These are phyloP conservation scores for Volvox carteri DNA, from an alignment of 163 green algal species.

Conservation along the genomic window DNA sequence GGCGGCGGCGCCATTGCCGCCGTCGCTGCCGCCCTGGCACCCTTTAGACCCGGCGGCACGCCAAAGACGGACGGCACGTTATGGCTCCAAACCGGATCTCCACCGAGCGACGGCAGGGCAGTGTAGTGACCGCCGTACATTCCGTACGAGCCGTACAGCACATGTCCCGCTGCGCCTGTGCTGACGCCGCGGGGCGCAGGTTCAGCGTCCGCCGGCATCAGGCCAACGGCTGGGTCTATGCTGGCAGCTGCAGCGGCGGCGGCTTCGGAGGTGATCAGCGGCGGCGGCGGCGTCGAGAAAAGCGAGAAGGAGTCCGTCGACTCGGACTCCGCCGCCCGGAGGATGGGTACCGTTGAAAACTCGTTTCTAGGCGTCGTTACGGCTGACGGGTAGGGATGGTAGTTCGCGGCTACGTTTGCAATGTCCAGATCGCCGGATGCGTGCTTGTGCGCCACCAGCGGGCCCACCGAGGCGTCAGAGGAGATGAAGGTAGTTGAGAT, in stretches of 20 bases:
- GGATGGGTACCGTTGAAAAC: too few species aligned
- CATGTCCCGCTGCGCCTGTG: background rate
- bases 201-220: too few species aligned
- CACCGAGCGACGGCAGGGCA: background rate
- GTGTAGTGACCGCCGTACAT: too few species aligned
- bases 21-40: background rate
- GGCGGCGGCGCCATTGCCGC: slow-evolving; percentile 6
- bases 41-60: too few species aligned
- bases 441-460: slow-evolving; percentile 53
- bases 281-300: slow-evolving; percentile 53
- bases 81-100: slow-evolving; percentile 34
- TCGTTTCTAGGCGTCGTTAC: too few species aligned
- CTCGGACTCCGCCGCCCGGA: background rate
- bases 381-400: slow-evolving; percentile 30
- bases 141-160: slow-evolving; percentile 29
- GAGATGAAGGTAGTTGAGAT: slow-evolving; percentile 20
- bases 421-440: slow-evolving; percentile 48
- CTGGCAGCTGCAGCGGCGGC: background rate
- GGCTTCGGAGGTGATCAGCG: slow-evolving; percentile 1
- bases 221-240: background rate
- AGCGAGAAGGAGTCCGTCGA: slow-evolving; percentile 41
- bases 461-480: background rate
- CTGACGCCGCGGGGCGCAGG: background rate
- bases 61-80: slow-evolving; percentile 16
- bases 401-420: slow-evolving; percentile 41